Evolutionary conservation across 2,329 filamentous ascomycete genomes (phyloP), one percentile per base, ranked within the genome.

Genomic region (Botrytis tulipae): DNA sequence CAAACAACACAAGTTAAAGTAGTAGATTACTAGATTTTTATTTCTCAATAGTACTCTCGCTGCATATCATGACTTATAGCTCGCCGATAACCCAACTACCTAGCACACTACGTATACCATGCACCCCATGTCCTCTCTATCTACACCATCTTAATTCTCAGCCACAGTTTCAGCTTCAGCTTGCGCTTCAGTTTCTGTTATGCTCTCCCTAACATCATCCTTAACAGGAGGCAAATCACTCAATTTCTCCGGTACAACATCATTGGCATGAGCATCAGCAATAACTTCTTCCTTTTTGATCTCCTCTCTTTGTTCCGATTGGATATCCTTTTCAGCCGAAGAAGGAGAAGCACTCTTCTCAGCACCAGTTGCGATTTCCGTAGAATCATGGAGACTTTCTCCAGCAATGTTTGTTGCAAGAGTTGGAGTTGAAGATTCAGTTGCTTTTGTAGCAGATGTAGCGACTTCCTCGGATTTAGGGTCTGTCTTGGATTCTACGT

Each of bases 331-430:
- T 37, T 61, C 51, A 20, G 63, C 54, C 8, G 77, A 76, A 40
- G 75, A 71, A 16, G 54, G 44, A 46, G 73, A 61, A 3, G 71
- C 46, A 10, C 74, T 22, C 29, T 75, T 72, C 37, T 76, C 75
- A 12, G 76, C 75, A 40, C 60, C 69, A 35, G 44, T 51, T 20
- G 77, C 71, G 44, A 76, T 75, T 62, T 78, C 76, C 42, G 73
- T 61, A 40, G 74, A 20, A 35, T 78, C 75, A 66, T 79, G 76
- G 40, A 79, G 12, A 25, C 73, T 44, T 44, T 80, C 61, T 18
- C 76, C 78, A 3, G 76, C 76, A 5, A 70, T 78, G 44, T 80
- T 80, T 29, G 78, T 78, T 12, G 77, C 76, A 40, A 79, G 71
- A 1, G 75, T 75, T 63, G 77, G 76, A 29, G 75, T 75, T 61